A percentile compares a stretch with the other conserved stretches of the same genome.
phyloP scores from a whole-genome alignment of 345 rosid genomes.

The Erucastrum elatum region DNA sequence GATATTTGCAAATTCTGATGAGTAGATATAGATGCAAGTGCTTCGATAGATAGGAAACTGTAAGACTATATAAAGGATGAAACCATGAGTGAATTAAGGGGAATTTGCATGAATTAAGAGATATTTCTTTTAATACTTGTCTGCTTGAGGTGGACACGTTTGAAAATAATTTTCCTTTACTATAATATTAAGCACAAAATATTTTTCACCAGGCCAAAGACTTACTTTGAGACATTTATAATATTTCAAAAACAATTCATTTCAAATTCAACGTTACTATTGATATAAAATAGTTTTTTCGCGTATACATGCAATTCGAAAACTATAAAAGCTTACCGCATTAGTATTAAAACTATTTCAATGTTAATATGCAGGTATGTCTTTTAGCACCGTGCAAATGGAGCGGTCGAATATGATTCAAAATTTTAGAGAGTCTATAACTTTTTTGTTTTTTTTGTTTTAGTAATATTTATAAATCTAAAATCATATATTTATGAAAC shows the following conservation, averaged over 20 bases:
- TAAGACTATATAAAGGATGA: conserved; percentile 18
- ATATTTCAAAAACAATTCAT: background rate
- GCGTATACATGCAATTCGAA: no score
- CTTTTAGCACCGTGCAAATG: no score
- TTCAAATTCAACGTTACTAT: background rate
- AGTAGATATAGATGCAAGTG: conserved; percentile 5
- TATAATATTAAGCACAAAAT: background rate
- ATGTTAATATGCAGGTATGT: background rate
- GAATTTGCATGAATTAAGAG: conserved; percentile 30
- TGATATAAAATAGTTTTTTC: no score
- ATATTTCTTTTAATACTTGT: background rate
- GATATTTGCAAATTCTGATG: background rate
- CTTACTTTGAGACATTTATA: background rate
- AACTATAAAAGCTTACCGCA: background rate
- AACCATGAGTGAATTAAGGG: conserved; percentile 16
- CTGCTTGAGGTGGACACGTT: conserved; percentile 19
- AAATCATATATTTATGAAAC: no score
- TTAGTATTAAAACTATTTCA: background rate
- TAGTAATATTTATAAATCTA: no score
- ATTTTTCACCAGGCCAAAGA: background rate
- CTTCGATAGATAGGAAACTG: background rate
- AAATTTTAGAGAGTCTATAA: no score
- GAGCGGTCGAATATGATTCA: no score
- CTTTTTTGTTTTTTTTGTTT: no score
- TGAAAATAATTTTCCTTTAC: background rate